Percentiles rank a stretch among this genome's conserved stretches.
These are phyloP conservation scores for Mariannaea sp. DNA, from an alignment of 2,329 filamentous ascomycete genomes.

Conservation along the genomic window DNA sequence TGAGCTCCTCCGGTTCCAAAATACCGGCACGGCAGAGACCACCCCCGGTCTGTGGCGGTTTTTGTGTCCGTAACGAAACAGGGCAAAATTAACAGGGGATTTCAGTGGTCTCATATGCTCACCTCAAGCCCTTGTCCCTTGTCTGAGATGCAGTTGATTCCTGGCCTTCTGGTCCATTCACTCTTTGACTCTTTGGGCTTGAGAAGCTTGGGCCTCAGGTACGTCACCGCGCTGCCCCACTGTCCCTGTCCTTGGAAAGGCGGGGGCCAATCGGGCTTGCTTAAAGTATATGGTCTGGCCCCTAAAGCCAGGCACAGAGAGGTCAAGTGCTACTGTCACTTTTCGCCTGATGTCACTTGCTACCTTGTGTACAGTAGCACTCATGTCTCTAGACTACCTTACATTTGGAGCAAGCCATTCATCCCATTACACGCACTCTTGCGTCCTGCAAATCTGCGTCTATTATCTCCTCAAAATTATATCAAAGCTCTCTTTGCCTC, in stretches of 20 bases:
- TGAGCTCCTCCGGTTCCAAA: conserved; percentile 7
- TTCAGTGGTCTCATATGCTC: not conserved
- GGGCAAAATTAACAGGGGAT: not conserved
- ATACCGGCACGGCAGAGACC: not conserved
- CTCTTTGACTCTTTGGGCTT: conserved; percentile 2
- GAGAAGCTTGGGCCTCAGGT: conserved; percentile 14
- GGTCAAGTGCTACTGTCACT: not conserved
- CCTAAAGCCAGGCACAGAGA: not conserved
- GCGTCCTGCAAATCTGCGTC: conserved; percentile 14
- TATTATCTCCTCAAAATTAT: not conserved
- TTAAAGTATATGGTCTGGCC: not conserved
- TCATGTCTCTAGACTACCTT: not conserved
- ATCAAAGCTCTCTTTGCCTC: conserved; percentile 17
- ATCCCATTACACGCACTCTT: not conserved
- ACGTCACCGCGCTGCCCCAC: not conserved
- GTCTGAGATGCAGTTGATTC: not conserved
- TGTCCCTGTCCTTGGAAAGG: not conserved
- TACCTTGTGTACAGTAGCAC: too few relatives aligned
- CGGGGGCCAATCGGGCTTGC: not conserved
- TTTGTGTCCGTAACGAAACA: not conserved
- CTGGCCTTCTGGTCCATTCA: not conserved
- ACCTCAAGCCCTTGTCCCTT: not conserved
- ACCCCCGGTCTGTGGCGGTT: not conserved
- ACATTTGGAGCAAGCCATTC: not conserved
- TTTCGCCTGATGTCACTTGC: too few relatives aligned